These are phyloP conservation scores for Serendipita sp. DNA, from an alignment of 768 basidiomycete genomes.

Conservation along the genomic window DNA sequence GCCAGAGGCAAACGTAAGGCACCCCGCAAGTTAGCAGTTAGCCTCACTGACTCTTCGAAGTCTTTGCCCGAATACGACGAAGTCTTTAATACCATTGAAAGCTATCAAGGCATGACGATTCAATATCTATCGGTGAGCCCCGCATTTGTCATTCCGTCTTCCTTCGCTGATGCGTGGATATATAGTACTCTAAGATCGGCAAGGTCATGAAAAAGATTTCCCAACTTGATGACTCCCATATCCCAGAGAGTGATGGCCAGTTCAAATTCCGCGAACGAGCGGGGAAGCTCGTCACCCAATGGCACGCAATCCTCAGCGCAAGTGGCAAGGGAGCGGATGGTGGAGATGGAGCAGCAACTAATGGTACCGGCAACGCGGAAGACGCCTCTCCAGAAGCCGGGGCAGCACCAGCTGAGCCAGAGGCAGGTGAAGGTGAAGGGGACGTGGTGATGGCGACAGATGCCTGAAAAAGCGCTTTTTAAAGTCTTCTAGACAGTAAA, in stretches of 20 bases:
- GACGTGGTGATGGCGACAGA: not conserved
- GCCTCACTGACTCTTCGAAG: conserved; percentile 23
- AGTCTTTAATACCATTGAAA: conserved; percentile 61
- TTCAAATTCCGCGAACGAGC: conserved; percentile 59
- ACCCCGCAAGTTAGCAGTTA: conserved; percentile 7
- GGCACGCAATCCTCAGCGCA: conserved; percentile 25
- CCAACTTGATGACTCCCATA: conserved; percentile 32
- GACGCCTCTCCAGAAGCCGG: not conserved
- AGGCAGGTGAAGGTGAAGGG: not conserved
- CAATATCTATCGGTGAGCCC: conserved; percentile 45
- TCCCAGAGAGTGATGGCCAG: conserved; percentile 44
- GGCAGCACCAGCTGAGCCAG: not conserved
- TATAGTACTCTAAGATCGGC: conserved; percentile 66
- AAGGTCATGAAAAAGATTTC: conserved; percentile 83
- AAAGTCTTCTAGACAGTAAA: too few species aligned
- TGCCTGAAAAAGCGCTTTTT: not conserved
- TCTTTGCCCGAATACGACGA: conserved; percentile 61
- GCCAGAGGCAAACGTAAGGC: conserved; percentile 51
- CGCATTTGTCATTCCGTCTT: not conserved
- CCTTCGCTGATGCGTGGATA: not conserved
- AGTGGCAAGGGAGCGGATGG: not conserved
- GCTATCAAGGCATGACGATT: conserved; percentile 60
- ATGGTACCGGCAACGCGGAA: not conserved
- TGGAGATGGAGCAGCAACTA: not conserved
- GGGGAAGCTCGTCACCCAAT: conserved; percentile 49